phyloP scores from a whole-genome alignment of 345 rosid genomes.

The thale cress (Arabidopsis thaliana) region DNA sequence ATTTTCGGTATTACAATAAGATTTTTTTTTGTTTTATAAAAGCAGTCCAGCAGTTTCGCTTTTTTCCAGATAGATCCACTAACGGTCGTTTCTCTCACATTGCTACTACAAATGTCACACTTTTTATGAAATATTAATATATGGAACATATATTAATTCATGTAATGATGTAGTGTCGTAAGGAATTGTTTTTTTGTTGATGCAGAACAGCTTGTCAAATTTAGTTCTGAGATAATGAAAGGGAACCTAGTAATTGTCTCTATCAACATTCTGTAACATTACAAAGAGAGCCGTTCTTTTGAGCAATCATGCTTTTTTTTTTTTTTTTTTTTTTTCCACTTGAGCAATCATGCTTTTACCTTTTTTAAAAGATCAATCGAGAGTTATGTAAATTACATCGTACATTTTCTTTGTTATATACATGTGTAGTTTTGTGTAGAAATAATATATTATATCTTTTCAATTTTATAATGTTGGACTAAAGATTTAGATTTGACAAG shows the following conservation, averaged over 20 bases:
- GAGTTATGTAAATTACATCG: background rate
- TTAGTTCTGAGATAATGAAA: conserved; percentile 9
- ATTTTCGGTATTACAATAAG: conserved; percentile 25
- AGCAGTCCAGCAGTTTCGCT: conserved; percentile 29
- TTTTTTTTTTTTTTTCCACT: background rate
- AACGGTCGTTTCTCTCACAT: conserved; percentile 38
- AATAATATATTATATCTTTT: background rate
- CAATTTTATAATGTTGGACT: background rate
- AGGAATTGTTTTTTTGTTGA: background rate
- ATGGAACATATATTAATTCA: background rate
- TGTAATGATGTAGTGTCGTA: conserved; percentile 13
- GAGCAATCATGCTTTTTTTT: background rate
- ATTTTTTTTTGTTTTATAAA: background rate
- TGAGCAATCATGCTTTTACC: background rate
- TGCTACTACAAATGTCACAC: conserved; percentile 29
- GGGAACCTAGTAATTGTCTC: conserved; percentile 8
- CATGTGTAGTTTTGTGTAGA: background rate
- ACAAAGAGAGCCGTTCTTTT: conserved; percentile 24
- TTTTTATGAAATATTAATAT: background rate
- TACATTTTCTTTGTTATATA: background rate
- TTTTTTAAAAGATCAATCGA: background rate
- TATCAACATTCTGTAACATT: conserved; percentile 8
- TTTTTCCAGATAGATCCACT: conserved; percentile 30
- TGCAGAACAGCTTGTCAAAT: conserved; percentile 38
- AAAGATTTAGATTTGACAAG: background rate